A percentile compares a stretch with the other conserved stretches of the same genome.
Conservation (phyloP, 768 basidiomycete species). For the Psilocybe subaeruginosa region DNA sequence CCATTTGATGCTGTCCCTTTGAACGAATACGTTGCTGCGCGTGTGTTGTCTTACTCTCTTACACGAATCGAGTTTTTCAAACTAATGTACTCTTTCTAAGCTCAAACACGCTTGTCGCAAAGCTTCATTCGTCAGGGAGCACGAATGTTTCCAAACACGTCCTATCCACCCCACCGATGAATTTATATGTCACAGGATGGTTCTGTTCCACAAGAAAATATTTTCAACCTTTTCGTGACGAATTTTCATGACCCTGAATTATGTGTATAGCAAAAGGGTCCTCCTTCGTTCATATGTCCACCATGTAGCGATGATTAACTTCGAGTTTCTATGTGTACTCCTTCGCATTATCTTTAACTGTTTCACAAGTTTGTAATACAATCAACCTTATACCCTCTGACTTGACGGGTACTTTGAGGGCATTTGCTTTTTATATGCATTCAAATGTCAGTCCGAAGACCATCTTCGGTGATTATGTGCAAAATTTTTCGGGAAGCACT, state of each 20-base stretch:
- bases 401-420: background rate
- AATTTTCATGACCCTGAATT: slow-evolving; percentile 3
- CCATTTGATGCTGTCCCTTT: slow-evolving; percentile 80
- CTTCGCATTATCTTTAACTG: background rate
- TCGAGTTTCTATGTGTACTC: background rate
- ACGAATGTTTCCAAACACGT: slow-evolving; percentile 44
- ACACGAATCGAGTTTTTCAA: slow-evolving; percentile 1
- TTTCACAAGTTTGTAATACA: background rate
- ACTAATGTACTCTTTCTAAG: slow-evolving; percentile 30
- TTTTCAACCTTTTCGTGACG: background rate
- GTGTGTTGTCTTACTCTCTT: slow-evolving; percentile 49
- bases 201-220: background rate
- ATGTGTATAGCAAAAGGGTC: background rate
- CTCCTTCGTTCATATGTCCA: background rate
- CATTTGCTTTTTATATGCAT: background rate
- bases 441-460: too few species aligned
- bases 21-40: slow-evolving; percentile 74
- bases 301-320: background rate
- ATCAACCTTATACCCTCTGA: background rate
- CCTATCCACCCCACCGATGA: slow-evolving; percentile 12
- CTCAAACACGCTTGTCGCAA: slow-evolving; percentile 52
- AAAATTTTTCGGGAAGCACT: background rate
- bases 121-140: slow-evolving; percentile 59
- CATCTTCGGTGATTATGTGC: background rate
- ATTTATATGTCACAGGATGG: background rate